A percentile compares a stretch with the other conserved stretches of the same genome.
Evolutionary conservation across 2,329 filamentous ascomycete species (phyloP).

Genomic region (Colletotrichum kahawae): DNA sequence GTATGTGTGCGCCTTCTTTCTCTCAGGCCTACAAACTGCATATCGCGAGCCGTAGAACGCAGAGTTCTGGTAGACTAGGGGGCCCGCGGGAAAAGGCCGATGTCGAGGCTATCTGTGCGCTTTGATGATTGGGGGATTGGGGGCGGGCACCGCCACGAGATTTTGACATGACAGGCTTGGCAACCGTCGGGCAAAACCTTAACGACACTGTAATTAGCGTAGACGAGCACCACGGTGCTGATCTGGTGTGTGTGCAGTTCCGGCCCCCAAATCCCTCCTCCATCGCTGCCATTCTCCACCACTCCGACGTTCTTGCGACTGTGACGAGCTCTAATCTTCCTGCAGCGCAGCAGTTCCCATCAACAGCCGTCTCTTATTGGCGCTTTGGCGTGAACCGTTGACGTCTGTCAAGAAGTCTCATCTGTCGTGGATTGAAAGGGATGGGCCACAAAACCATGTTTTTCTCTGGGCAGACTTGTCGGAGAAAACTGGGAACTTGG

Average conservation of each 20-base stretch:
- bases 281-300: background rate
- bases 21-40: background rate
- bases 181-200: constrained; percentile 6
- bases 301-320: constrained; percentile 6
- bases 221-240: background rate
- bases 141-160: background rate
- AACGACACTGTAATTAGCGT: background rate
- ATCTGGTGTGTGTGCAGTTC: background rate
- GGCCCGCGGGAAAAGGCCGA: background rate
- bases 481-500: constrained; percentile 1
- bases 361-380: background rate
- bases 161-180: constrained; percentile 12
- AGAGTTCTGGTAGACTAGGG: background rate
- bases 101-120: background rate
- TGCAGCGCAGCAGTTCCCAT: background rate
- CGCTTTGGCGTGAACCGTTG: background rate
- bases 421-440: background rate
- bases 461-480: background rate
- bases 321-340: background rate
- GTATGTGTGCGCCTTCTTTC: background rate
- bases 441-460: background rate
- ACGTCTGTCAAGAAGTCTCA: background rate
- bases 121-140: background rate
- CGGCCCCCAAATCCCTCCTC: background rate
- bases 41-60: background rate